Conservation (phyloP, 352 stramenopile species). For the Globisporangium takayamanum region DNA sequence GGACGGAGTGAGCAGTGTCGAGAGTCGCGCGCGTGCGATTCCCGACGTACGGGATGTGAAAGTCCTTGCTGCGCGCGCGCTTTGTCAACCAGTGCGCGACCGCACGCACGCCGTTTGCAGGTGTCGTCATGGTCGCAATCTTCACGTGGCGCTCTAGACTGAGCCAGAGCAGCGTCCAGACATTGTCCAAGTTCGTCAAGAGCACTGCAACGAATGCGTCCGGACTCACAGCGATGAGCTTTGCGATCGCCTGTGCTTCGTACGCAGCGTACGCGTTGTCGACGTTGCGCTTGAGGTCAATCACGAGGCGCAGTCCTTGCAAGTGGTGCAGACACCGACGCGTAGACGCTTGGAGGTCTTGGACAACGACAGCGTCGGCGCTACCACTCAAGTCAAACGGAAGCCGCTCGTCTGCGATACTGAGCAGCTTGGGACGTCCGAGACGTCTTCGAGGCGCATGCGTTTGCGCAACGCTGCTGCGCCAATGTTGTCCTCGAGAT, state of each 20-base stretch:
- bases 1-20: neutral
- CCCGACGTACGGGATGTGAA: neutral
- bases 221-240: neutral
- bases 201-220: neutral
- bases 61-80: neutral
- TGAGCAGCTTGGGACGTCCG: neutral
- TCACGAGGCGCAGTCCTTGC: neutral
- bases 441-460: neutral
- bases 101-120: neutral
- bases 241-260: neutral
- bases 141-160: neutral
- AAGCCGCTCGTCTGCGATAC: neutral
- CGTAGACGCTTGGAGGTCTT: neutral
- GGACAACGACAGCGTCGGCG: neutral
- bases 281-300: neutral
- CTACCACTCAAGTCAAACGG: neutral
- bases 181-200: neutral
- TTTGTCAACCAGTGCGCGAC: neutral
- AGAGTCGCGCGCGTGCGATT: constrained; percentile 2
- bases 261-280: neutral
- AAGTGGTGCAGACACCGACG: neutral
- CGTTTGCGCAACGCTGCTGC: neutral
- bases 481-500: neutral
- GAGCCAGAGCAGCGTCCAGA: neutral
- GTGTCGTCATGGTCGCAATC: neutral